phyloP scores from a whole-genome alignment of 176 grass and related monocot species.

The Lolium perenne region DNA sequence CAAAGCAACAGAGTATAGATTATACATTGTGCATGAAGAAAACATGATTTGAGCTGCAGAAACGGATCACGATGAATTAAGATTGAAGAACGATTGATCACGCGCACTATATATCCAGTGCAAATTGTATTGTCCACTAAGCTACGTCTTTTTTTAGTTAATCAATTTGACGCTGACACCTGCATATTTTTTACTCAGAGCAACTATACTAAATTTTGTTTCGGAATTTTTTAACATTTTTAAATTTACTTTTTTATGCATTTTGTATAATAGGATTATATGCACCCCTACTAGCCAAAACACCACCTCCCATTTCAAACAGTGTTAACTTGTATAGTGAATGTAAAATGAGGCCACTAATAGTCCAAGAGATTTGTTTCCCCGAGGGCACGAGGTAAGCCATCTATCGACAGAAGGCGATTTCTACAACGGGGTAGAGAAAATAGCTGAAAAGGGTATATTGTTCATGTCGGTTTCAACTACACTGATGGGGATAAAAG shows the following conservation, averaged over 20 bases:
- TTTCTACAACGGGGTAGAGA: not conserved
- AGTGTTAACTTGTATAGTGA: too few relatives aligned
- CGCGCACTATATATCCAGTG: slow-evolving; percentile 19
- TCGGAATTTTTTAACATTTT: too few relatives aligned
- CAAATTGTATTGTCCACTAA: slow-evolving; percentile 33
- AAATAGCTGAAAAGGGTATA: not conserved
- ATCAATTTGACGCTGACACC: not conserved
- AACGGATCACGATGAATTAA: slow-evolving; percentile 20
- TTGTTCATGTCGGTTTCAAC: not conserved
- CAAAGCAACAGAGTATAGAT: not conserved
- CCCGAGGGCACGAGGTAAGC: not conserved
- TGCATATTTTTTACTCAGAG: not conserved
- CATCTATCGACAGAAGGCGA: not conserved
- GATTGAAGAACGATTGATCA: slow-evolving; percentile 9
- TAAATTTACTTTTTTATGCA: too few relatives aligned
- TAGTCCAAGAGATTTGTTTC: not conserved
- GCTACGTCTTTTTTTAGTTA: not conserved
- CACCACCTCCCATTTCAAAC: too few relatives aligned
- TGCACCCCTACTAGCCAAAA: too few relatives aligned
- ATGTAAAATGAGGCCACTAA: not conserved
- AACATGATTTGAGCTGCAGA: slow-evolving; percentile 37
- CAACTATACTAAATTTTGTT: too few relatives aligned
- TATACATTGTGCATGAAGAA: slow-evolving; percentile 19
- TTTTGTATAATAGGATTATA: too few relatives aligned
- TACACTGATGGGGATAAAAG: not conserved